Conservation (phyloP, 345 rosid genomes). For the Toxicodendron radicans region DNA sequence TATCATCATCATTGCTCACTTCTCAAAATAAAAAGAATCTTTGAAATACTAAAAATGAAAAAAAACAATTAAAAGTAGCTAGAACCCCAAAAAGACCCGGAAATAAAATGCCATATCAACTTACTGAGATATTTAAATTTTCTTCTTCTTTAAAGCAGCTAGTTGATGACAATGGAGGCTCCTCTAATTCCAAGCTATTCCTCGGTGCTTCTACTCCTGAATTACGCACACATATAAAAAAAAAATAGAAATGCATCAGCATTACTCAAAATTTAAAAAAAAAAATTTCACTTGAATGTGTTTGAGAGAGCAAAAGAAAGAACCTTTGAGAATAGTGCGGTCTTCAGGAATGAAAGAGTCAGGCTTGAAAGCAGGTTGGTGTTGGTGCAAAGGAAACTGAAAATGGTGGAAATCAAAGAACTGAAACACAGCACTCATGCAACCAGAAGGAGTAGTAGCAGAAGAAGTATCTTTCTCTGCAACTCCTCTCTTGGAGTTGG, state of each 20-base stretch:
- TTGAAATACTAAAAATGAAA: not conserved
- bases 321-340: constrained; percentile 44
- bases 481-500: constrained; percentile 36
- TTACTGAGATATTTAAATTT: constrained; percentile 50
- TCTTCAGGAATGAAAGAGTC: constrained; percentile 24
- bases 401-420: constrained; percentile 70
- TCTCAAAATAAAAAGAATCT: constrained; percentile 29
- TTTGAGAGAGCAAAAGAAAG: not conserved
- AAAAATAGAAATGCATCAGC: not conserved
- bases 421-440: constrained; percentile 79
- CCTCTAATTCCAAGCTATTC: constrained; percentile 79
- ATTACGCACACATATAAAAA: not conserved
- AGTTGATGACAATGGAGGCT: constrained; percentile 36
- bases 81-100: constrained; percentile 28
- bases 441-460: constrained; percentile 42
- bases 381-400: constrained; percentile 47
- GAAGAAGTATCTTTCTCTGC: constrained; percentile 13
- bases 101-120: constrained; percentile 18
- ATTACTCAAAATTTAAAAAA: constrained; percentile 8
- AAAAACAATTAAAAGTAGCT: constrained; percentile 1
- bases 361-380: constrained; percentile 48
- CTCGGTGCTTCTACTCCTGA: constrained; percentile 76
- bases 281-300: not conserved
- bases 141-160: constrained; percentile 27
- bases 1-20: constrained; percentile 27